These are phyloP conservation scores for Pseudopithomyces chartarum DNA, from an alignment of 2,329 filamentous ascomycete species.

Conservation along the genomic window DNA sequence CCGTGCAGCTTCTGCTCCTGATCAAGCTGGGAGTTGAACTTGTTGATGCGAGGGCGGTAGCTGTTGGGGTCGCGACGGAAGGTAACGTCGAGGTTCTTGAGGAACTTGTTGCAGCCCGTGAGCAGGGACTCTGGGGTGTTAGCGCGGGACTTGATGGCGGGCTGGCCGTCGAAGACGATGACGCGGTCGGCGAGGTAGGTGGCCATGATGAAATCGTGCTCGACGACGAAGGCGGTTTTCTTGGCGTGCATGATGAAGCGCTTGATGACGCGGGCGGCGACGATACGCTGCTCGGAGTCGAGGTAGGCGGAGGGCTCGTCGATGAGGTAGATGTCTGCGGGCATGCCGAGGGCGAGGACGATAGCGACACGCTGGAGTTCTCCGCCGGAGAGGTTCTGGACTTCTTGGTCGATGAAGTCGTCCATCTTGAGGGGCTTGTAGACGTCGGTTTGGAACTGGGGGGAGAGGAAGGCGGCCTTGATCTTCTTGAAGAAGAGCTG, in stretches of 20 bases:
- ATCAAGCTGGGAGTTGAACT: conserved; percentile 91
- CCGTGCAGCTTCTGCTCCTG: conserved; percentile 94
- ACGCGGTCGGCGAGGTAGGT: conserved; percentile 86
- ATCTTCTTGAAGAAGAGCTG: conserved; percentile 99
- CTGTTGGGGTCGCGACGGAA: conserved; percentile 98
- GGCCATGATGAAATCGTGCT: conserved; percentile 99
- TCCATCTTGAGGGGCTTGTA: conserved; percentile 99
- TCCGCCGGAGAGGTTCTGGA: conserved; percentile 98
- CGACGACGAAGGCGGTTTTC: conserved; percentile 98
- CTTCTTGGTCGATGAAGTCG: conserved; percentile 99
- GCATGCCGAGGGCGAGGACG: conserved; percentile 91
- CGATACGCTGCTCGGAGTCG: conserved; percentile 98
- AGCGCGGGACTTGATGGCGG: conserved; percentile 84
- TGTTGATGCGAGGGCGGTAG: conserved; percentile 98
- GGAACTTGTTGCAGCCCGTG: conserved; percentile 93
- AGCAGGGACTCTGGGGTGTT: conserved; percentile 90
- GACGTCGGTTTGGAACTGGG: conserved; percentile 99
- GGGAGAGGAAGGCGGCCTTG: conserved; percentile 92
- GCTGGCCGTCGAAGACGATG: conserved; percentile 96
- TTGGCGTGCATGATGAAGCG: conserved; percentile 99
- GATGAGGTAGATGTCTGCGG: conserved; percentile 97
- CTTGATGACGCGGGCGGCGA: conserved; percentile 97
- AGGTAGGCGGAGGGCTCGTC: conserved; percentile 88
- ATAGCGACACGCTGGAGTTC: conserved; percentile 99
- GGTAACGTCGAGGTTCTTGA: conserved; percentile 96